Percentiles rank a stretch among this genome's conserved stretches.
These are phyloP conservation scores for Candida orba DNA, from an alignment of 805 yeast species.

Conservation along the genomic window DNA sequence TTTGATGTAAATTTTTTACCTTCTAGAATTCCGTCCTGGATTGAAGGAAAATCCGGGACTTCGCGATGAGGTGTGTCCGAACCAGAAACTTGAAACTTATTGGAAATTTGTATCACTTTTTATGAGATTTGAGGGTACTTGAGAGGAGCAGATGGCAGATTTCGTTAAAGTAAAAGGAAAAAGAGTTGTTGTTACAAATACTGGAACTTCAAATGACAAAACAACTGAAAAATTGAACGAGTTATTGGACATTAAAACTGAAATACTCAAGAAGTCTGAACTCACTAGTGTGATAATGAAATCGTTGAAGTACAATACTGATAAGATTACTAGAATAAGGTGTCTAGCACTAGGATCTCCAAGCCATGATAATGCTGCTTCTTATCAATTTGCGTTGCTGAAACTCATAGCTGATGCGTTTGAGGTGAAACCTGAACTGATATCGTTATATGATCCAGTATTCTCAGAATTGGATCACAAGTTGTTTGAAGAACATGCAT, in stretches of 20 bases:
- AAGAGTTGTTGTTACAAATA: background rate
- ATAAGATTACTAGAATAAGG: constrained; percentile 32
- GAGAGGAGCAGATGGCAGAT: background rate
- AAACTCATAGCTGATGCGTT: constrained; percentile 30
- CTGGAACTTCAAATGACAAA: background rate
- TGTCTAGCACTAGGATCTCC: constrained; percentile 74
- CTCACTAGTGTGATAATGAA: constrained; percentile 24
- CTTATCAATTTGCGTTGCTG: constrained; percentile 59
- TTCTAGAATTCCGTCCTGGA: background rate
- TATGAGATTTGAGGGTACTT: background rate
- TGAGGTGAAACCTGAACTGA: constrained; percentile 12
- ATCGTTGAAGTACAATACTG: constrained; percentile 7
- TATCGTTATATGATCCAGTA: constrained; percentile 61
- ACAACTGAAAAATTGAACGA: constrained; percentile 1
- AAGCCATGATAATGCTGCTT: constrained; percentile 47
- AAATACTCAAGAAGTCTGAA: constrained; percentile 19
- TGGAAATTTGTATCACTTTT: background rate
- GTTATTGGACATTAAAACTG: constrained; percentile 11
- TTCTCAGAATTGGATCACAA: constrained; percentile 40
- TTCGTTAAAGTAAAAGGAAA: background rate
- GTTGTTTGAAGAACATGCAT: constrained; percentile 24
- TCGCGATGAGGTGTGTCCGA: constrained; percentile 1
- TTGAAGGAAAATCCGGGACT: background rate
- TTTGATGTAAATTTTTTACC: background rate
- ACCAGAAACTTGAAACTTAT: background rate